A percentile compares a stretch with the other conserved stretches of the same genome.
Evolutionary conservation across 78 protist species (phyloP).

Genomic region (Andalucia godoyi): DNA sequence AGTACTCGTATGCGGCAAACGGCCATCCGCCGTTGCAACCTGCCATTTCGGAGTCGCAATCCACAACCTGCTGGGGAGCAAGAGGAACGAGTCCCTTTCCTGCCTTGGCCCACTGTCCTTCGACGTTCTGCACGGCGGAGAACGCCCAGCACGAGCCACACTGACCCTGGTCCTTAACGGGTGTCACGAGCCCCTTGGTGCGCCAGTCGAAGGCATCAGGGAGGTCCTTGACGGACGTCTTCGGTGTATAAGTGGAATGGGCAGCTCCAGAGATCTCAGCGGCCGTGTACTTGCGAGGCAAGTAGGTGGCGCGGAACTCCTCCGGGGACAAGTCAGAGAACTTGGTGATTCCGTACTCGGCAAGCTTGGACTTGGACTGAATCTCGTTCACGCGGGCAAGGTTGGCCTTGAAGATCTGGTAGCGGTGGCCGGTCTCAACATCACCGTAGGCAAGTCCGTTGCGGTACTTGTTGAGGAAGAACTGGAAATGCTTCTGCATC

Average conservation of each 20-base stretch:
- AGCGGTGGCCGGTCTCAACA: too few relatives aligned
- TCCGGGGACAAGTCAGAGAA: slow-evolving; percentile 53
- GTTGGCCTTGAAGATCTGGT: too few relatives aligned
- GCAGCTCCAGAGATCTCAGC: neutral
- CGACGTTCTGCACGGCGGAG: slow-evolving; percentile 50
- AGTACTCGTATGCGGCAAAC: slow-evolving; percentile 27
- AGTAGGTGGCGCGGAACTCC: slow-evolving; percentile 18
- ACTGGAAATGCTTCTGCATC: too few relatives aligned
- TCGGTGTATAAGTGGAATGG: neutral
- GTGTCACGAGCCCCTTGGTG: slow-evolving; percentile 44
- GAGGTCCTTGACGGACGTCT: slow-evolving; percentile 1
- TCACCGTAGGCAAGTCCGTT: too few relatives aligned
- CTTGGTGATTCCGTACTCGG: slow-evolving; percentile 47
- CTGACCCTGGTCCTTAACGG: slow-evolving; percentile 71
- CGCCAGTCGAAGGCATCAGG: slow-evolving; percentile 48
- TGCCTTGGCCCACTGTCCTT: slow-evolving; percentile 30
- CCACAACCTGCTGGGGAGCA: slow-evolving; percentile 52
- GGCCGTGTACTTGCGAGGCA: neutral
- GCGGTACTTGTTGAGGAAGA: too few relatives aligned
- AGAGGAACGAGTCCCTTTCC: slow-evolving; percentile 17
- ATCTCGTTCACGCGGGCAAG: too few relatives aligned
- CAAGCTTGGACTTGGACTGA: too few relatives aligned
- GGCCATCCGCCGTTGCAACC: slow-evolving; percentile 59
- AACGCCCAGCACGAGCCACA: slow-evolving; percentile 79
- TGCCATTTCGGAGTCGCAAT: slow-evolving; percentile 12